Conservation (phyloP, 495 filamentous ascomycete species). For the Clavariopsis aquatica region DNA sequence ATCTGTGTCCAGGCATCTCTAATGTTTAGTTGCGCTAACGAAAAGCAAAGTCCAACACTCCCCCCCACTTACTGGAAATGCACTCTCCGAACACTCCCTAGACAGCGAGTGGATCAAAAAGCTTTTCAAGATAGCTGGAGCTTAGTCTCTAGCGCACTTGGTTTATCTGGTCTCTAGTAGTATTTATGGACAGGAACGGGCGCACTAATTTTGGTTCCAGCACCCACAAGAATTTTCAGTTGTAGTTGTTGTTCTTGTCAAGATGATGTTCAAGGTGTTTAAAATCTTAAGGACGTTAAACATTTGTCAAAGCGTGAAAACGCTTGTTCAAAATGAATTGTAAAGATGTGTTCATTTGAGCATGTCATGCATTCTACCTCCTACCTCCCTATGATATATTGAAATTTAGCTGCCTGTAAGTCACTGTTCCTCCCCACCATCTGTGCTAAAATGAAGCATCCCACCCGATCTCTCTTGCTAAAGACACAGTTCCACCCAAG, state of each 20-base stretch:
- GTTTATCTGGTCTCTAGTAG: background rate
- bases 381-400: background rate
- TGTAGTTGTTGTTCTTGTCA: background rate
- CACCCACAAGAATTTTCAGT: no score
- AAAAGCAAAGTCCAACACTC: background rate
- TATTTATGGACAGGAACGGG: background rate
- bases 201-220: no score
- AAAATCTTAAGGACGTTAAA: background rate
- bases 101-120: conserved; percentile 8
- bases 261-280: background rate
- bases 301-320: background rate
- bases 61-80: background rate
- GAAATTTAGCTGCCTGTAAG: background rate
- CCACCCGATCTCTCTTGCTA: background rate
- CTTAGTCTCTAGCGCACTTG: background rate
- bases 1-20: background rate
- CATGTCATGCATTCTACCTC: background rate
- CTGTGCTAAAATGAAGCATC: background rate
- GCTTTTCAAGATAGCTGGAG: conserved; percentile 13
- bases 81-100: background rate
- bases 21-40: background rate
- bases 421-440: background rate
- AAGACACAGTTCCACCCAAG: background rate
- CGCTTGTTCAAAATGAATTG: background rate
- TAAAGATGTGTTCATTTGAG: background rate